phyloP scores from a whole-genome alignment of 2,329 filamentous ascomycete species.

The Alternaria tenuissima region DNA sequence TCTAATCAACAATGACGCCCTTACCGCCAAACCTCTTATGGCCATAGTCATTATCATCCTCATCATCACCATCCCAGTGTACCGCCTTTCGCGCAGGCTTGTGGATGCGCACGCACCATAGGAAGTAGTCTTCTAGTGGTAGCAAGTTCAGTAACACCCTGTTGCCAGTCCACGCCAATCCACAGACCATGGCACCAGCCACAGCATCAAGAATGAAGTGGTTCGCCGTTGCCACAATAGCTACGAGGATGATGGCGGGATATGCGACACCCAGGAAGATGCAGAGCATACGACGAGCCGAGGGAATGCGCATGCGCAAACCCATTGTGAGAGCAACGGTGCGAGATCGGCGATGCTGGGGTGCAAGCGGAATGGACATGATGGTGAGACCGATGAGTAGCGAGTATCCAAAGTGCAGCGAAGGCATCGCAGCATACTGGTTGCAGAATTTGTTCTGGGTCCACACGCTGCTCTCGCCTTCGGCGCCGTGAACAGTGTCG shows the following conservation, averaged over 20 bases:
- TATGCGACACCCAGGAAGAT: slow-evolving; percentile 67
- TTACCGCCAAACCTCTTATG: slow-evolving; percentile 22
- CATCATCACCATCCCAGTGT: slow-evolving; percentile 30
- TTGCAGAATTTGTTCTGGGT: slow-evolving; percentile 78
- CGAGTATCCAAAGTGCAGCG: slow-evolving; percentile 78
- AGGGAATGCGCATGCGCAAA: slow-evolving; percentile 53
- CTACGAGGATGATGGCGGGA: slow-evolving; percentile 69
- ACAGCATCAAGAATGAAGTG: slow-evolving; percentile 77
- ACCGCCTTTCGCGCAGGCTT: slow-evolving; percentile 60
- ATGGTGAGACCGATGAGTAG: slow-evolving; percentile 76
- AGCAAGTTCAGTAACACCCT: slow-evolving; percentile 68
- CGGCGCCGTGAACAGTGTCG: slow-evolving; percentile 65
- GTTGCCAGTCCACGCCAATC: slow-evolving; percentile 68
- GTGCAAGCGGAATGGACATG: slow-evolving; percentile 68
- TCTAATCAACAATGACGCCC: slow-evolving; percentile 27
- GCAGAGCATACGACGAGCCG: slow-evolving; percentile 61
- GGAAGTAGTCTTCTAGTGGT: slow-evolving; percentile 72
- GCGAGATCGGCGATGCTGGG: slow-evolving; percentile 59
- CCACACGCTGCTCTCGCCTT: slow-evolving; percentile 73
- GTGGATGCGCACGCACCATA: slow-evolving; percentile 69
- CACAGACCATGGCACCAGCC: slow-evolving; percentile 71
- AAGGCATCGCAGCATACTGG: slow-evolving; percentile 81
- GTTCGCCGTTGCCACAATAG: slow-evolving; percentile 76
- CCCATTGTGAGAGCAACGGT: slow-evolving; percentile 35
- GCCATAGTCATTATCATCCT: slow-evolving; percentile 7